Evolutionary conservation across 345 rosid genomes (phyloP).

Genomic region (Viola odorata): DNA sequence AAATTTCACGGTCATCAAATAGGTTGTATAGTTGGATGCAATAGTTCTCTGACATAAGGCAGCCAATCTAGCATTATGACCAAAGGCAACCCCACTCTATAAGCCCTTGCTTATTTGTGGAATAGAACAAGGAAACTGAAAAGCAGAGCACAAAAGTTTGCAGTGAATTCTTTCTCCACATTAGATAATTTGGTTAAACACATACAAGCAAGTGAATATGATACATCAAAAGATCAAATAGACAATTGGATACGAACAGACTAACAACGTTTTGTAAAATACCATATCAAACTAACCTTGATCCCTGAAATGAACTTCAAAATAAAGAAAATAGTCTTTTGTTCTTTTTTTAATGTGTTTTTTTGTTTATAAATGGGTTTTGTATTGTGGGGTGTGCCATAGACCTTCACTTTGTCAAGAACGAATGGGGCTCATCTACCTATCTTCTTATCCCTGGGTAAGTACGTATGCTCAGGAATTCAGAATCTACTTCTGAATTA

Average conservation of each 20-base stretch:
- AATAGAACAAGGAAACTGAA: constrained; percentile 69
- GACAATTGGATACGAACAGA: not conserved
- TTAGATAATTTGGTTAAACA: not conserved
- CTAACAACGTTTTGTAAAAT: not conserved
- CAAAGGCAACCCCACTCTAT: constrained; percentile 55
- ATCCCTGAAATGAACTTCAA: constrained; percentile 78
- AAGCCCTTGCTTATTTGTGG: constrained; percentile 45
- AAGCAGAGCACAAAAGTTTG: constrained; percentile 11
- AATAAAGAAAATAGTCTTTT: no score
- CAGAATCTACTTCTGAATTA: no score
- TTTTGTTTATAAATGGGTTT: no score
- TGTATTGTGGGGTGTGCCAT: no score
- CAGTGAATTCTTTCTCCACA: not conserved
- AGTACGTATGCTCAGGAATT: no score
- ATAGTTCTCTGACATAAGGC: constrained; percentile 75
- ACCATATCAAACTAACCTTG: constrained; percentile 51
- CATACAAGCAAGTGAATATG: not conserved
- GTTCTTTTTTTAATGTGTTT: no score
- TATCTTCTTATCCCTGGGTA: no score
- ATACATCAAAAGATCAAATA: constrained; percentile 1
- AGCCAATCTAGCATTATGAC: constrained; percentile 56
- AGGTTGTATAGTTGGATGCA: constrained; percentile 82
- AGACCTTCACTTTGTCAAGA: no score
- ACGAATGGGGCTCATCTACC: no score
- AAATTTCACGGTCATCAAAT: constrained; percentile 67